Base-by-base conservation (phyloP, 768 basidiomycete genomes). In the Kwoniella sp. region DNA sequence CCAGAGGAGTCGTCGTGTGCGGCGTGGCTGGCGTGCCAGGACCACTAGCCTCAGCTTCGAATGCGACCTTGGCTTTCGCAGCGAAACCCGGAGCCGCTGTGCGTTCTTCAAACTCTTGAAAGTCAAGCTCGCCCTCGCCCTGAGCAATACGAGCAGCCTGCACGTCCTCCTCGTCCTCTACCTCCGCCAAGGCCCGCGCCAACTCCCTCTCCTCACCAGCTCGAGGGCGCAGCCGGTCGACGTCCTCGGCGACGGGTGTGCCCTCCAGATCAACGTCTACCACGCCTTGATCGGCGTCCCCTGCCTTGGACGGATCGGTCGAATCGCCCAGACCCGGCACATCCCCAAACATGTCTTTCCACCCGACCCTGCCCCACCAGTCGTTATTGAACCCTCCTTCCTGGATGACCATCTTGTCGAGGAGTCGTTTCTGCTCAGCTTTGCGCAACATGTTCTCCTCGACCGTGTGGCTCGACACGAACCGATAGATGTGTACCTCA, bases 391-490 rank as follows among this genome's bases (percentile, higher is more conserved):
- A 96, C 71, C 87, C 88, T 39, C 92, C 92, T 65, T 83, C 84
- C 69, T 91, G 89, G 50, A 96, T 95, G 62, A 96, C 89, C 44
- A 95, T 79, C 54, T 82, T 85, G 70, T 95, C 89, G 51, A 98
- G 77, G 8, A 86, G 83, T 44, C 91, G 85, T 74, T 98, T 98
- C 77, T 98, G 92, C 63, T 98, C 92, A n/a, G 92, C 92, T 72
- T 93, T 95, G 57, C 85, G 85, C 27, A 98, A 81, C 82, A 98
- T 87, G 45, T 90, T 89, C 75, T 96, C 92, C 74, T 98, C 92
- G 27, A 98, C 89, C 0, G 92, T 92, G 48, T 63, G 71, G 38
- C 68, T 64, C 2, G 58, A 60, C 25, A 96, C 84, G 69, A 98
- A 89, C 15, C 92, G 86, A 74, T 93, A 95, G 62, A 96, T 92